Evolutionary conservation across 169 alveolate species (phyloP).

Genomic region (Plasmodium sp.): DNA sequence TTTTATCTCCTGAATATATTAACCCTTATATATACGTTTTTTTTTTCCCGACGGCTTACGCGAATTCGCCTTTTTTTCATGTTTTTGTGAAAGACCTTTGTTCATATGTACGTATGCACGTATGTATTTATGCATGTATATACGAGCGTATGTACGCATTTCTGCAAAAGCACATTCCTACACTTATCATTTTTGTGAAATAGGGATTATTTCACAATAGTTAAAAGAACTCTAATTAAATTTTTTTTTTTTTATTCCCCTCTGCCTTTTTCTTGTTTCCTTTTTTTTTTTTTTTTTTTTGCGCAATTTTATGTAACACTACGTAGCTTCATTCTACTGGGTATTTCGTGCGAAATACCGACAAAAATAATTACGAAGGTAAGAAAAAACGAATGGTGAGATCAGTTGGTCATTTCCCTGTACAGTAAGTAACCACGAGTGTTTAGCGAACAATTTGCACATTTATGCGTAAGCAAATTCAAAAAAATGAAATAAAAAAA

Average conservation of each 20-base stretch:
- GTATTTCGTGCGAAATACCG: not conserved
- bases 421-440: not conserved
- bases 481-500: not conserved
- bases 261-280: not conserved
- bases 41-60: not conserved
- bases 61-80: not conserved
- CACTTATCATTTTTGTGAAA: not conserved
- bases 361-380: not conserved
- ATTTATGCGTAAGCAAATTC: not conserved
- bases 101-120: constrained; percentile 8
- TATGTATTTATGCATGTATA: not conserved
- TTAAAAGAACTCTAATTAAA: not conserved
- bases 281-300: not conserved
- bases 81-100: not conserved
- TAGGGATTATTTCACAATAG: constrained; percentile 2
- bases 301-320: not conserved
- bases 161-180: not conserved
- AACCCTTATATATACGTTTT: not conserved
- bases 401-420: not conserved
- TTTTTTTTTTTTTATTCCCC: not conserved
- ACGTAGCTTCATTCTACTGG: not conserved
- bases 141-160: not conserved
- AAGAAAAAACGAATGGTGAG: not conserved
- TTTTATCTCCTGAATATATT: constrained; percentile 5
- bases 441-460: not conserved